Base-by-base conservation (phyloP, 1,139 yeast species). In the Blastobotrys indianensis region DNA sequence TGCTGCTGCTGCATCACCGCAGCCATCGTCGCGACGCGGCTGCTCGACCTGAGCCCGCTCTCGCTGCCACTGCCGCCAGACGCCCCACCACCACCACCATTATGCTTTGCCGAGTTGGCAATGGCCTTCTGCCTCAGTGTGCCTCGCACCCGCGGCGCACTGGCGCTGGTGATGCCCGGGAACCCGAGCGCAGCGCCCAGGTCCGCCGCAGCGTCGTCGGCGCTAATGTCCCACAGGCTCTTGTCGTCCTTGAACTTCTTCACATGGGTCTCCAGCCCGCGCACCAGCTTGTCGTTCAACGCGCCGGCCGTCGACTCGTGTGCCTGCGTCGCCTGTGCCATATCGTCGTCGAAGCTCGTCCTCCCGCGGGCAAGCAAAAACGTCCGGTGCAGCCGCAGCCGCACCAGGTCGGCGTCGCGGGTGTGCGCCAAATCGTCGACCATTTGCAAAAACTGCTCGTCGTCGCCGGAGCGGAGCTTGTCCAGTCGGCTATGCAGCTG, bases 191-290 rank as follows among this genome's bases (percentile, higher is more conserved):
- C 49, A n/a, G 37, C 30, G 20, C 44, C 44, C 25, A 46, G 35
- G 31, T 46, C 49, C 11, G 43, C 32, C 5, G 41, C 32, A 25
- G 30, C 76, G 66, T 75, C 77, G 17, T 74, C 75, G 54, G 75
- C 85, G 28, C 94, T 92, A 50, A 90, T 75, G 63, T 88, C 95
- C 60, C 87, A 73, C 48, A 88, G 68, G 15, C 88, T 76, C 60
- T 87, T 83, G 61, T 90, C 97, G 61, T 90, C 96, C 59, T 85
- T 82, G 51, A 88, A 70, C 59, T 83, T 85, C 56, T 82, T 84
- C 55, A 87, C 82, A 66, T 86, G 94, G 51, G 74, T 73, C 59
- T 85, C 85, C 42, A 92, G 72, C 52, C 85, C 79, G 51, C 85
- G 86, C 61, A 83, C 81, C 33, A 90, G 70, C 64, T 82, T 84